phyloP scores from a whole-genome alignment of 106 monocot species.

The Dendrobium catenatum region DNA sequence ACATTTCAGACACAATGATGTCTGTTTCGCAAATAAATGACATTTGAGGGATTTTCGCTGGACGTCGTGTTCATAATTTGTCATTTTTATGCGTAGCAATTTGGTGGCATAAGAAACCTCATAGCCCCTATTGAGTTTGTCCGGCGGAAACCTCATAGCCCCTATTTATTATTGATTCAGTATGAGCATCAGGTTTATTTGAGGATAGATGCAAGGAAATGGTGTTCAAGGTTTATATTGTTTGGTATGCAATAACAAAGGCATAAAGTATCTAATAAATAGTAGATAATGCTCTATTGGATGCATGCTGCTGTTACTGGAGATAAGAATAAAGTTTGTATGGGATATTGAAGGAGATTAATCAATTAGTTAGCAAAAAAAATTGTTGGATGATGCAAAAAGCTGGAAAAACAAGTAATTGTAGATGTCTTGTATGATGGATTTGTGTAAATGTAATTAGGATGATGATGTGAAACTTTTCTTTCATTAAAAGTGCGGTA shows the following conservation, averaged over 20 bases:
- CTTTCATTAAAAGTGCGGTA: not conserved
- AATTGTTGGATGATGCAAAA: not conserved
- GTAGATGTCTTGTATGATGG: not conserved
- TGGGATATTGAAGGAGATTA: not conserved
- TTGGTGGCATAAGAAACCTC: too few relatives aligned
- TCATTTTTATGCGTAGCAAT: too few relatives aligned
- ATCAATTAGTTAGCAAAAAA: not conserved
- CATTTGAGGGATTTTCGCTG: too few relatives aligned
- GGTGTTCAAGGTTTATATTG: not conserved
- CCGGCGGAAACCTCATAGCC: too few relatives aligned
- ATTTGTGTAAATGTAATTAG: not conserved
- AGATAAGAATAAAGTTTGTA: not conserved
- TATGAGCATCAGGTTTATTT: too few relatives aligned
- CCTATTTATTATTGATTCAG: too few relatives aligned
- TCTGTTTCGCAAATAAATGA: too few relatives aligned
- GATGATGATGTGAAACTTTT: not conserved
- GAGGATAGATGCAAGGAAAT: not conserved
- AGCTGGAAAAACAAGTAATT: not conserved
- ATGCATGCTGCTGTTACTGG: not conserved
- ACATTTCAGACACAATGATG: too few relatives aligned
- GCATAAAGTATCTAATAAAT: not conserved
- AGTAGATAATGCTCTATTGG: not conserved
- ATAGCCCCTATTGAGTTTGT: too few relatives aligned
- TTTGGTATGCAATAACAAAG: not conserved
- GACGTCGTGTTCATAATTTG: too few relatives aligned